Percentiles rank a stretch among this genome's conserved stretches.
phyloP scores from a whole-genome alignment of 2,329 filamentous ascomycete genomes.

The Colletotrichum sp. region DNA sequence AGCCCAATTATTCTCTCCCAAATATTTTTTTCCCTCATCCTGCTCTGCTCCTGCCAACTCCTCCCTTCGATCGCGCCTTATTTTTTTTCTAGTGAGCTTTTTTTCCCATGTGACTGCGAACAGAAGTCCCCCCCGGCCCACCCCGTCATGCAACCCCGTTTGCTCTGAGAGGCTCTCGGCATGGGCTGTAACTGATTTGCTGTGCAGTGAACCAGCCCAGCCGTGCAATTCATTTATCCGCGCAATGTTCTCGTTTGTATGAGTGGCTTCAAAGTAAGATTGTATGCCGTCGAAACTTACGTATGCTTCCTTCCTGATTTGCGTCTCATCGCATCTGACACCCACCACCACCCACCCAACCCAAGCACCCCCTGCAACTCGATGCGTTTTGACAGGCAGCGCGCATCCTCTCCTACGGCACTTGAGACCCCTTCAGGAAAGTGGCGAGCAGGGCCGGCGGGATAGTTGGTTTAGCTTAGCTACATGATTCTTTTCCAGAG shows the following conservation, averaged over 20 bases:
- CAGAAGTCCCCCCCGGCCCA: not conserved
- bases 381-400: not conserved
- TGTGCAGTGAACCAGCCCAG: not conserved
- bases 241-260: not conserved
- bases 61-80: not conserved
- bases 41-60: not conserved
- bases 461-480: not conserved
- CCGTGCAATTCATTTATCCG: not conserved
- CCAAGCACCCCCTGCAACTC: not conserved
- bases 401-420: not conserved
- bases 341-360: not conserved
- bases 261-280: not conserved
- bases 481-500: not conserved
- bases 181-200: not conserved
- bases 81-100: not conserved
- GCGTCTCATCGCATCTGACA: not conserved
- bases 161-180: not conserved
- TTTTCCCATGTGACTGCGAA: not conserved
- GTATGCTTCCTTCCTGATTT: not conserved
- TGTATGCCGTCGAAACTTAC: not conserved
- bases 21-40: not conserved
- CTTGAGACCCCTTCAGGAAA: not conserved
- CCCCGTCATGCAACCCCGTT: not conserved
- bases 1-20: constrained; percentile 19
- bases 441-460: not conserved